A percentile compares a stretch with the other conserved stretches of the same genome.
Conservation (phyloP, 148 eudicot species). For the Selenicereus undatus region DNA sequence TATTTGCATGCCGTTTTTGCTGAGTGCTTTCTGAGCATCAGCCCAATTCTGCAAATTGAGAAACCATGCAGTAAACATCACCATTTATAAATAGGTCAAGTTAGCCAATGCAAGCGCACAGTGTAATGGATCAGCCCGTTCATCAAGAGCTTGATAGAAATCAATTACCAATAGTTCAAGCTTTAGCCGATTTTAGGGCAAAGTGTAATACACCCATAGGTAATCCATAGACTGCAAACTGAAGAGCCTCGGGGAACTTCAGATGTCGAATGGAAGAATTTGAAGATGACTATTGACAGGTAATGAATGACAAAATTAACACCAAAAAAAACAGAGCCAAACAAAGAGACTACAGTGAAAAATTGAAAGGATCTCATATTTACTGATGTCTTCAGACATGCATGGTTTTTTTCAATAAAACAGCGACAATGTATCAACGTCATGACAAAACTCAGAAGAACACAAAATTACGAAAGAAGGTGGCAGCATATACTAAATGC, state of each 20-base stretch:
- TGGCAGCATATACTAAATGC: too few relatives aligned
- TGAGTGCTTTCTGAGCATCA: constrained; percentile 88
- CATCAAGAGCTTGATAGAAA: not conserved
- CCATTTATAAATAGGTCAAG: not conserved
- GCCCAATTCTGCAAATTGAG: constrained; percentile 52
- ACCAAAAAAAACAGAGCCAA: not conserved
- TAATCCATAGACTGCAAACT: not conserved
- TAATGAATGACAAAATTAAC: not conserved
- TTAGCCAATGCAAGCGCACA: too few relatives aligned
- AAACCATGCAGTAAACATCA: constrained; percentile 10
- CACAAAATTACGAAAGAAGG: too few relatives aligned
- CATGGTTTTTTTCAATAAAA: not conserved
- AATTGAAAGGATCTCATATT: too few relatives aligned
- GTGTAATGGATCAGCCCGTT: not conserved
- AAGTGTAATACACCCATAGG: not conserved
- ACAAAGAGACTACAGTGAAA: too few relatives aligned
- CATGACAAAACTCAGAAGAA: too few relatives aligned
- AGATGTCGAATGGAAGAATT: too few relatives aligned
- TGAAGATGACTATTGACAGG: not conserved
- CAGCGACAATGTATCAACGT: too few relatives aligned
- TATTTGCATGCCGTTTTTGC: constrained; percentile 79
- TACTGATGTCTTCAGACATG: not conserved
- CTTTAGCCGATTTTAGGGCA: not conserved
- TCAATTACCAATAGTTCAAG: not conserved
- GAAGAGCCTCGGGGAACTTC: not conserved